Evolutionary conservation across 352 stramenopile genomes (phyloP).

Genomic region (Phytophthora macrochlamydospora): DNA sequence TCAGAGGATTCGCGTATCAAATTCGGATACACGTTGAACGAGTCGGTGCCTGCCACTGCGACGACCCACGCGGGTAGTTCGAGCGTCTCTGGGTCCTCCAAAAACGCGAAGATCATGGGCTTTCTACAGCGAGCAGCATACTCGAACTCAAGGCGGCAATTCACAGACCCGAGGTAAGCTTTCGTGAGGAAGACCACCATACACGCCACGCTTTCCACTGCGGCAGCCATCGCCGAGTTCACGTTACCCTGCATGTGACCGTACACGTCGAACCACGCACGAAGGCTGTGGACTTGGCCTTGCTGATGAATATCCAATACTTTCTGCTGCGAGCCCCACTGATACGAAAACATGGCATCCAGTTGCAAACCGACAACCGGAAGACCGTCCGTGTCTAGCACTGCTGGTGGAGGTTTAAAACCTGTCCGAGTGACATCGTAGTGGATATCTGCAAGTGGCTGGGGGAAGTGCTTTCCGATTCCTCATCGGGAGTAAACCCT

Average conservation of each 20-base stretch:
- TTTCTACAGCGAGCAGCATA: constrained; percentile 49
- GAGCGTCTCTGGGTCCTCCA: constrained; percentile 39
- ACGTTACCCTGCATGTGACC: constrained; percentile 74
- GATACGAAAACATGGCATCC: constrained; percentile 68
- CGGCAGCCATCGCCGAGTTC: constrained; percentile 63
- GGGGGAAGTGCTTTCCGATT: constrained; percentile 20
- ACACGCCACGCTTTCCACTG: constrained; percentile 59
- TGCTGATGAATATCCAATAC: constrained; percentile 55
- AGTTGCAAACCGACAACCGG: constrained; percentile 41
- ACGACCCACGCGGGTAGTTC: constrained; percentile 47
- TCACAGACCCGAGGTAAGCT: constrained; percentile 53
- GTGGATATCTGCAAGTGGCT: constrained; percentile 28
- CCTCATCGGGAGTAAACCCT: constrained; percentile 24
- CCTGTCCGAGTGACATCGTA: constrained; percentile 46
- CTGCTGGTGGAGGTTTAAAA: constrained; percentile 31
- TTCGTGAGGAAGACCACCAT: constrained; percentile 61
- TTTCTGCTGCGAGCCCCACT: constrained; percentile 47
- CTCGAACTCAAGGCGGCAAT: constrained; percentile 63
- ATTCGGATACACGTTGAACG: constrained; percentile 47
- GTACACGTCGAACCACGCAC: constrained; percentile 64
- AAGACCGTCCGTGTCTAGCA: constrained; percentile 46
- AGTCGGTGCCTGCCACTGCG: constrained; percentile 24
- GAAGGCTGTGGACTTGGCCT: constrained; percentile 37
- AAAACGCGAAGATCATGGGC: constrained; percentile 51
- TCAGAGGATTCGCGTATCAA: constrained; percentile 15